Conservation (phyloP, 257 asterid genomes). For the Datura wrightii region DNA sequence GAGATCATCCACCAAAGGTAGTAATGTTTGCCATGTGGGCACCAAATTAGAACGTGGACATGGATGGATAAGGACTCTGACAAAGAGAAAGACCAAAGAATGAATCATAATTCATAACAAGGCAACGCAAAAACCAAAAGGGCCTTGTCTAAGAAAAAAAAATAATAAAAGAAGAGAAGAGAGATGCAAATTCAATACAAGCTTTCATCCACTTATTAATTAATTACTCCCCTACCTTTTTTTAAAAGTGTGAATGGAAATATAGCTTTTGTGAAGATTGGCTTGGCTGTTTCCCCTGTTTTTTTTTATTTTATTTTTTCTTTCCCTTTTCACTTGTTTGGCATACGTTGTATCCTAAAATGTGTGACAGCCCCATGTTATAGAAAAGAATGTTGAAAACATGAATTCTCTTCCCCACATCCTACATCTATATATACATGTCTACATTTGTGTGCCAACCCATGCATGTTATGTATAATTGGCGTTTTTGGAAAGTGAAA, state of each 20-base stretch:
- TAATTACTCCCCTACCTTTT: background rate
- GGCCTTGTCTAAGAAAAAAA: conserved; percentile 28
- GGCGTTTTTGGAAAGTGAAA: background rate
- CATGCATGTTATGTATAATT: background rate
- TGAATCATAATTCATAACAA: conserved; percentile 41
- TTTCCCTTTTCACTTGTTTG: conserved; percentile 10
- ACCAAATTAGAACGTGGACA: conserved; percentile 64
- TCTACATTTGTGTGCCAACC: conserved; percentile 13
- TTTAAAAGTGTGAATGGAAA: conserved; percentile 20
- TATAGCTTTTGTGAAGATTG: conserved; percentile 27
- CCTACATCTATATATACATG: background rate
- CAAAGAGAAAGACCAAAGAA: conserved; percentile 64
- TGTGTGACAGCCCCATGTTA: conserved; percentile 29
- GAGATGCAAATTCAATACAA: conserved; percentile 13
- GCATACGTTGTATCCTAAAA: conserved; percentile 24
- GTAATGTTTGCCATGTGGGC: conserved; percentile 64
- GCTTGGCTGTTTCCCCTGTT: background rate
- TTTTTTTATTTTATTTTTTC: background rate
- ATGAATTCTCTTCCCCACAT: conserved; percentile 11
- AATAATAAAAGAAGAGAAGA: background rate
- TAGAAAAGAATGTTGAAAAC: background rate
- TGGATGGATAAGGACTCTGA: conserved; percentile 75
- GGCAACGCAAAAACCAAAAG: conserved; percentile 28
- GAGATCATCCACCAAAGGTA: conserved; percentile 60
- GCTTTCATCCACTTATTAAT: conserved; percentile 8